Conservation (phyloP, 129 eudicot species). For the Centaurea solstitialis region DNA sequence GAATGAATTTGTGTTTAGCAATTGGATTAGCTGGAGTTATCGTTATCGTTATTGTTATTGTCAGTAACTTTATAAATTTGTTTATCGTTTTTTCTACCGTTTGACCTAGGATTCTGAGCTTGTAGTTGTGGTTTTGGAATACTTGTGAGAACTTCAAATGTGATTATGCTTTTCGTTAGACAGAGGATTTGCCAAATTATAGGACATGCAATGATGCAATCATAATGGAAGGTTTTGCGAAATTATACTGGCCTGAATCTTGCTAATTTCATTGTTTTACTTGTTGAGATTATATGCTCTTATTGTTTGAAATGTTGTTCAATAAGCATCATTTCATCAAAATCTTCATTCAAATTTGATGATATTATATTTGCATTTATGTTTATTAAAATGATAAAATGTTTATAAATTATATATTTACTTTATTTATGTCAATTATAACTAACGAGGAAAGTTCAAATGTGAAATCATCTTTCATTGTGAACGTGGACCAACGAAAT, state of each 20-base stretch:
- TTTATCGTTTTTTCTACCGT: conserved; percentile 11
- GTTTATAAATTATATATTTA: no score
- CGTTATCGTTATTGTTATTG: background rate
- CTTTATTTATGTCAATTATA: no score
- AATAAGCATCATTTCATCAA: background rate
- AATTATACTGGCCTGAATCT: background rate
- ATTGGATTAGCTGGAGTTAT: background rate
- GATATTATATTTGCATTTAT: no score
- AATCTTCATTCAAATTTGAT: no score
- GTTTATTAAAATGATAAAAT: no score
- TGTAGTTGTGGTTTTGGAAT: conserved; percentile 7
- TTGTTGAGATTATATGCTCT: background rate
- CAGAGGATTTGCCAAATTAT: background rate
- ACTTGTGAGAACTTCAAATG: conserved; percentile 13
- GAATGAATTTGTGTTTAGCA: background rate
- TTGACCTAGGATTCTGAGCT: conserved; percentile 24
- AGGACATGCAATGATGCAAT: conserved; percentile 25
- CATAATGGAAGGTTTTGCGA: background rate
- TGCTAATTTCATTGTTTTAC: conserved; percentile 1
- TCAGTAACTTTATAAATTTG: conserved; percentile 4
- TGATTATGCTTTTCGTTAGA: conserved; percentile 15
- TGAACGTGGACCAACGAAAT: no score
- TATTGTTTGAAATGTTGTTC: background rate
- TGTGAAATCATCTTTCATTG: no score
- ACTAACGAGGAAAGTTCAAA: no score